These are phyloP conservation scores for Pleurotus giganteus DNA, from an alignment of 768 basidiomycete genomes.

Conservation along the genomic window DNA sequence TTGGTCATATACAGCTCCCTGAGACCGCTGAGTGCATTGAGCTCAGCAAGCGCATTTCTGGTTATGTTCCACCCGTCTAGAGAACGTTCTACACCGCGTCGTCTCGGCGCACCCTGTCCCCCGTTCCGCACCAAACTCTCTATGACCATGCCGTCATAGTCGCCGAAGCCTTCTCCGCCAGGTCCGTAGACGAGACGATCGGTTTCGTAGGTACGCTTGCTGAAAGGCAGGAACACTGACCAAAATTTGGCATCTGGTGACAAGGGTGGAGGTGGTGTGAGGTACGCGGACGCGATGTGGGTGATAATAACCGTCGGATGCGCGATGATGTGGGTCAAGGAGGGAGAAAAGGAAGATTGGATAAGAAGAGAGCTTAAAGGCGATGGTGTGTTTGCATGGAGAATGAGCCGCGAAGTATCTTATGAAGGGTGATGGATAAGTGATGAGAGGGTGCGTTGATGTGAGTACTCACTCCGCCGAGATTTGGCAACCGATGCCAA, in stretches of 20 bases:
- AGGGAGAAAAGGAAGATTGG: slow-evolving; percentile 61
- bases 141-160: slow-evolving; percentile 49
- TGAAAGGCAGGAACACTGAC: slow-evolving; percentile 70
- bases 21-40: slow-evolving; percentile 52
- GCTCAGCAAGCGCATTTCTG: slow-evolving; percentile 36
- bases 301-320: slow-evolving; percentile 70
- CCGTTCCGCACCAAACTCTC: slow-evolving; percentile 55
- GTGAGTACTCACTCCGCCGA: slow-evolving; percentile 45
- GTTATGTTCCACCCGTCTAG: slow-evolving; percentile 60
- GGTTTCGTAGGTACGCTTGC: slow-evolving; percentile 57
- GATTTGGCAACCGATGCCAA: slow-evolving; percentile 42
- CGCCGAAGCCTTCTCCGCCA: slow-evolving; percentile 48
- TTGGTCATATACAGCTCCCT: slow-evolving; percentile 41
- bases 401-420: slow-evolving; percentile 57
- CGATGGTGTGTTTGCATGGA: slow-evolving; percentile 53
- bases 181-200: slow-evolving; percentile 60
- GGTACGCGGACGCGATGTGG: slow-evolving; percentile 68
- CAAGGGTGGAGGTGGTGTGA: slow-evolving; percentile 67
- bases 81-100: slow-evolving; percentile 54
- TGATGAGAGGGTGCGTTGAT: neutral
- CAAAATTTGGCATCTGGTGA: slow-evolving; percentile 73
- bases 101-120: slow-evolving; percentile 38
- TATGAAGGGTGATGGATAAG: slow-evolving; percentile 8
- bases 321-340: slow-evolving; percentile 60
- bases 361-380: slow-evolving; percentile 53